These are phyloP conservation scores for Lepidopterella palustris DNA, from an alignment of 495 filamentous ascomycete genomes.

Conservation along the genomic window DNA sequence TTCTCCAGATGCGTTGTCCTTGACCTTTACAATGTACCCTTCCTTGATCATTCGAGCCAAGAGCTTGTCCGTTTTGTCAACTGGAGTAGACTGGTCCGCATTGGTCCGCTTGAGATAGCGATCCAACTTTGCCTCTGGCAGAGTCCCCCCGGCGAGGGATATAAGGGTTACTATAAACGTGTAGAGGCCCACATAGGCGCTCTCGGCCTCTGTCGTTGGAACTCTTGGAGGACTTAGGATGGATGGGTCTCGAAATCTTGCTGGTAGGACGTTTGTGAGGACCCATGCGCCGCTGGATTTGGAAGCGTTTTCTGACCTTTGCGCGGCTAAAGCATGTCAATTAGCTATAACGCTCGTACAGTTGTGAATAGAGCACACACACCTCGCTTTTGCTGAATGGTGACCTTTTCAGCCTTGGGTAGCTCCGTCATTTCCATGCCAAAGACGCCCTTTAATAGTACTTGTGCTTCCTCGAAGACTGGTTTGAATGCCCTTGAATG, in stretches of 20 bases:
- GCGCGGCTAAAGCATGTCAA: conserved; percentile 47
- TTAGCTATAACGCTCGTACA: neutral
- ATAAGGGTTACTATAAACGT: conserved; percentile 74
- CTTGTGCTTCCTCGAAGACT: conserved; percentile 39
- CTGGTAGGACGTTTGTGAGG: conserved; percentile 62
- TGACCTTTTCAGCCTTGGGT: conserved; percentile 71
- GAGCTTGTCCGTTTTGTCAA: conserved; percentile 69
- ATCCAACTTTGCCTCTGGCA: conserved; percentile 53
- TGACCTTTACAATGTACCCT: conserved; percentile 71
- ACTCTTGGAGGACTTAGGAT: conserved; percentile 65
- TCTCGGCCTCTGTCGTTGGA: conserved; percentile 58
- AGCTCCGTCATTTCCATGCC: conserved; percentile 85
- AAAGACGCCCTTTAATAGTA: conserved; percentile 53
- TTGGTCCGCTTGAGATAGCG: conserved; percentile 71
- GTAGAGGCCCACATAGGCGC: conserved; percentile 72
- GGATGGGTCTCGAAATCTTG: conserved; percentile 48
- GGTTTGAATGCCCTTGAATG: conserved; percentile 34
- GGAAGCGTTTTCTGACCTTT: conserved; percentile 44
- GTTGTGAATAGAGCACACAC: conserved; percentile 31
- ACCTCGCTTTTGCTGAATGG: conserved; percentile 68
- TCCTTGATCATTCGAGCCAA: conserved; percentile 71
- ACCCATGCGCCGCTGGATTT: conserved; percentile 65
- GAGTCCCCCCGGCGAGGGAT: conserved; percentile 57
- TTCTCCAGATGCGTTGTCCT: conserved; percentile 43
- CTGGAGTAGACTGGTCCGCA: conserved; percentile 63